These are phyloP conservation scores for Aspergillus tanneri DNA, from an alignment of 2,329 filamentous ascomycete species.

Conservation along the genomic window DNA sequence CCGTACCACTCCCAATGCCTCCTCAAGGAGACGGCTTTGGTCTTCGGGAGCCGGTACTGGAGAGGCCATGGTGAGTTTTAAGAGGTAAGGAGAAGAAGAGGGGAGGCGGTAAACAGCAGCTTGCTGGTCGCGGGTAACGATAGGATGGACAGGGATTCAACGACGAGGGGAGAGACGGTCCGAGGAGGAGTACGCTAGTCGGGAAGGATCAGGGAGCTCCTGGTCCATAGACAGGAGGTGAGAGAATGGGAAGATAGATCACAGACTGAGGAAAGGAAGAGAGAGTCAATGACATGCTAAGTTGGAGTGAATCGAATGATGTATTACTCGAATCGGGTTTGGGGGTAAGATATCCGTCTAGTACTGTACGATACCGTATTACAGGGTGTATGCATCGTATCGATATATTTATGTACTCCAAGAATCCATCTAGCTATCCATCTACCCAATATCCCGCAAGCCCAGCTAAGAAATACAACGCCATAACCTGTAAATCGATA, in stretches of 20 bases:
- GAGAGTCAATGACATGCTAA: slow-evolving; percentile 1
- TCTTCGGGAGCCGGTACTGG: slow-evolving; percentile 68
- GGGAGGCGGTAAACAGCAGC: slow-evolving; percentile 31
- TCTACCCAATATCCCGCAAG: too few species aligned
- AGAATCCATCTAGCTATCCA: too few species aligned
- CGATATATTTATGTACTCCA: too few species aligned
- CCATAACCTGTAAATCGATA: background rate
- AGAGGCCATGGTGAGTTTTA: slow-evolving; percentile 46
- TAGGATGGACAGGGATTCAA: slow-evolving; percentile 12
- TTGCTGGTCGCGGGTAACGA: slow-evolving; percentile 19
- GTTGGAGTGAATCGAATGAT: too few species aligned
- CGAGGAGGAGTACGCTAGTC: slow-evolving; percentile 3
- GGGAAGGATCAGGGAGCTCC: slow-evolving; percentile 19
- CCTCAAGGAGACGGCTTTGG: slow-evolving; percentile 89
- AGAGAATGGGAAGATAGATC: slow-evolving; percentile 11
- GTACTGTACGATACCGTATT: too few species aligned
- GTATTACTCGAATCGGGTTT: too few species aligned
- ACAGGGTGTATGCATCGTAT: too few species aligned
- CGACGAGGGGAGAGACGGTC: slow-evolving; percentile 10
- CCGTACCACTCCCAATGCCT: slow-evolving; percentile 92
- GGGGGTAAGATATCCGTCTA: too few species aligned
- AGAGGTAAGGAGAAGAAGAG: slow-evolving; percentile 19
- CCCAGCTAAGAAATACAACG: background rate
- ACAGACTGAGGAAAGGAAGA: slow-evolving; percentile 5
- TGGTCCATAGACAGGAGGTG: slow-evolving; percentile 29